phyloP scores from a whole-genome alignment of 2,329 filamentous ascomycete species.

The Phyllosticta paracitricarpa region DNA sequence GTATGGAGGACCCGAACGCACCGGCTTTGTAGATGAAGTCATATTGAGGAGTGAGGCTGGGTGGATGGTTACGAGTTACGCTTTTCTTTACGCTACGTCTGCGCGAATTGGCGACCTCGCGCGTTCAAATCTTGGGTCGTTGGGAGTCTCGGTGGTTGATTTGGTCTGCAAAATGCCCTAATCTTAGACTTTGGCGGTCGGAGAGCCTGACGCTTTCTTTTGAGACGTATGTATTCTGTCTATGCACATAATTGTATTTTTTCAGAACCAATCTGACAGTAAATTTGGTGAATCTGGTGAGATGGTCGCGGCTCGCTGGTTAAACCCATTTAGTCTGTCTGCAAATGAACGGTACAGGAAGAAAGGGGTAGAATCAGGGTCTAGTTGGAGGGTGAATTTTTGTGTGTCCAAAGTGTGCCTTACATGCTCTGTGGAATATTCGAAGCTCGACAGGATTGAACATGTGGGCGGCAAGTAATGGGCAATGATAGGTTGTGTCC shows the following conservation, averaged over 20 bases:
- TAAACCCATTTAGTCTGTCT: too few relatives aligned
- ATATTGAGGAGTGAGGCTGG: neutral
- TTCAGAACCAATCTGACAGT: neutral
- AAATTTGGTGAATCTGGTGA: neutral
- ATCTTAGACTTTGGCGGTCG: neutral
- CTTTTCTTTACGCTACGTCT: neutral
- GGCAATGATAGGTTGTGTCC: too few relatives aligned
- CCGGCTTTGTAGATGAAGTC: constrained; percentile 27
- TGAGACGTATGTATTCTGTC: neutral
- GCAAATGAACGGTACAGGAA: too few relatives aligned
- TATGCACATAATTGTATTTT: neutral
- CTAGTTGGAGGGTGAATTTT: too few relatives aligned
- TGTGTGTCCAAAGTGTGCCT: too few relatives aligned
- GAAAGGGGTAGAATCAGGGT: too few relatives aligned
- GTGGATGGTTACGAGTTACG: neutral
- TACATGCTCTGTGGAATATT: too few relatives aligned
- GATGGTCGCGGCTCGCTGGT: neutral
- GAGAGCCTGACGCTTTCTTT: neutral
- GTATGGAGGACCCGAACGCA: constrained; percentile 52
- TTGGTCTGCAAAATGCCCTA: neutral
- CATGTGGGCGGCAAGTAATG: too few relatives aligned
- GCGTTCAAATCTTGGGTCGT: neutral
- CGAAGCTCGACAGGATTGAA: too few relatives aligned
- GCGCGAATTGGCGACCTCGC: neutral
- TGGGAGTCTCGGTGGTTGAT: neutral